Percentiles rank a stretch among this genome's conserved stretches.
Evolutionary conservation across 1,284 basidiomycete genomes (phyloP).

Genomic region (Trichosporon sp.): DNA sequence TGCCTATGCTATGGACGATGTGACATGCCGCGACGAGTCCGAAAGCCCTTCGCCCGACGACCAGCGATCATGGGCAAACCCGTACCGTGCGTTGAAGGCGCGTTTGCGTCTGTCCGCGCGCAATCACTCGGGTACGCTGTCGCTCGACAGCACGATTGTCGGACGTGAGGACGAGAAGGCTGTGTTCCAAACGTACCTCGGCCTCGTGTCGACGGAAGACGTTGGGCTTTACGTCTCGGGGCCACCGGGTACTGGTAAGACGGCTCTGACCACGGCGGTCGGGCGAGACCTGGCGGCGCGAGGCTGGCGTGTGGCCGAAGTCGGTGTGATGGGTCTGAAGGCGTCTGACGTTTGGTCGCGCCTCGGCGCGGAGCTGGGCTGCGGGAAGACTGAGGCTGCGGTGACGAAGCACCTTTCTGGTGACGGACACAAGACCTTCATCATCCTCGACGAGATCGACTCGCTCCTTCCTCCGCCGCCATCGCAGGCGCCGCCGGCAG

Average conservation of each 20-base stretch:
- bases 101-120: conserved; percentile 37
- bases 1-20: conserved; percentile 9
- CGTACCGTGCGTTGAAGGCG: conserved; percentile 44
- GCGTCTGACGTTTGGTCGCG: conserved; percentile 36
- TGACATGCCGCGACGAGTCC: conserved; percentile 4
- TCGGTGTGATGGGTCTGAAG: conserved; percentile 47
- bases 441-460: conserved; percentile 49
- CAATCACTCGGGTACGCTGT: background rate
- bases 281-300: conserved; percentile 25
- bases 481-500: conserved; percentile 29
- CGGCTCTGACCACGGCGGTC: conserved; percentile 42
- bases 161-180: conserved; percentile 44
- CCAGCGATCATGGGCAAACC: conserved; percentile 18
- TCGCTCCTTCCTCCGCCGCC: conserved; percentile 43
- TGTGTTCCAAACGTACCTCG: conserved; percentile 33
- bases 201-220: conserved; percentile 21
- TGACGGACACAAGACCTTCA: conserved; percentile 24
- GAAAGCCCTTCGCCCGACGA: background rate
- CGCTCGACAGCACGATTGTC: conserved; percentile 28
- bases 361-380: conserved; percentile 31
- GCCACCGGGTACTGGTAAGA: conserved; percentile 49
- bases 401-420: conserved; percentile 23
- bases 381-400: conserved; percentile 32
- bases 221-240: conserved; percentile 47
- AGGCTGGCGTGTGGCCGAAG: conserved; percentile 40